Conservation (phyloP, 1,139 yeast genomes). For the Magnusiomyces fungicola region DNA sequence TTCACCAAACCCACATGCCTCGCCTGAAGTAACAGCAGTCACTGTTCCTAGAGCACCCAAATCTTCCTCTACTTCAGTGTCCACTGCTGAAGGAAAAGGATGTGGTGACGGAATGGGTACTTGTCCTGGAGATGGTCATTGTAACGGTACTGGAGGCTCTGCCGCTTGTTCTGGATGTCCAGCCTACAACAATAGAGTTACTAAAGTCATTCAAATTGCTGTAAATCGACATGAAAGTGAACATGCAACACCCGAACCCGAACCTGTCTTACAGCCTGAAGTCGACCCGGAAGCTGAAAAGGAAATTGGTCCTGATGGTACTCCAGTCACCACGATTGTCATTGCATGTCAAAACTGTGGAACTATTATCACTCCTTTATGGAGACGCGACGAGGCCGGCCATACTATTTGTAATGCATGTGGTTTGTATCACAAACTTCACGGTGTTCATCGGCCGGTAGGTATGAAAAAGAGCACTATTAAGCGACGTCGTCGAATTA, state of each 20-base stretch:
- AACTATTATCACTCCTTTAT: conserved; percentile 77
- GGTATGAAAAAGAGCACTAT: conserved; percentile 66
- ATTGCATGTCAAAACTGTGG: conserved; percentile 78
- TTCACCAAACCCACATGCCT: too few species aligned
- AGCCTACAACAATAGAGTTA: conserved; percentile 63
- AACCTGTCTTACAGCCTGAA: too few species aligned
- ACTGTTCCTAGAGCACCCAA: not conserved
- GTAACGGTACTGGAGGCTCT: conserved; percentile 84
- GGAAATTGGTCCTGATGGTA: not conserved
- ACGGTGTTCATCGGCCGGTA: conserved; percentile 72
- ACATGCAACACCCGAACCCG: too few species aligned
- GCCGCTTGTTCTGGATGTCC: conserved; percentile 79
- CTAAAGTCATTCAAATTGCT: conserved; percentile 22
- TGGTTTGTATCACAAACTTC: conserved; percentile 71
- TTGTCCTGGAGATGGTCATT: conserved; percentile 76
- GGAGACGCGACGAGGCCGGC: conserved; percentile 80
- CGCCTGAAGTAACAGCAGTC: too few species aligned
- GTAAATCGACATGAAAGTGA: not conserved
- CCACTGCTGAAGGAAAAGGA: too few species aligned
- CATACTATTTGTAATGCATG: conserved; percentile 85
- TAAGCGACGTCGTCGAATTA: conserved; percentile 57
- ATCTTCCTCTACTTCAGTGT: not conserved
- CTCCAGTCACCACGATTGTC: conserved; percentile 37
- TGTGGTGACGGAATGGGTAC: conserved; percentile 43
- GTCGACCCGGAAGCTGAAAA: too few species aligned